Conservation (phyloP, 345 rosid genomes). For the Orychophragmus violaceus region DNA sequence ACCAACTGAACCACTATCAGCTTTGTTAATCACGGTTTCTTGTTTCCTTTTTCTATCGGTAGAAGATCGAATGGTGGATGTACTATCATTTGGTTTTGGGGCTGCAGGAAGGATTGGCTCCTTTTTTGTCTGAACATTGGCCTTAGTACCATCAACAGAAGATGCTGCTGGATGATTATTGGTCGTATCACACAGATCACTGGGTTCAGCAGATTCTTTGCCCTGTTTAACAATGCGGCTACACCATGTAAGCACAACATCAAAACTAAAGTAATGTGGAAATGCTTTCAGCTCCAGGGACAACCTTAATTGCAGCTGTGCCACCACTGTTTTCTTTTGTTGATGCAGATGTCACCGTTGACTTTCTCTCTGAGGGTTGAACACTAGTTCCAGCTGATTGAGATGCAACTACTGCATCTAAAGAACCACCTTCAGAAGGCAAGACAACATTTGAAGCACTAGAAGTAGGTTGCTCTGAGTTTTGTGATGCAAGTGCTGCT, state of each 20-base stretch:
- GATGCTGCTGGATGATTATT: conserved; percentile 29
- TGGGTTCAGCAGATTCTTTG: conserved; percentile 25
- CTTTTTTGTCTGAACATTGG: conserved; percentile 24
- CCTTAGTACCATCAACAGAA: conserved; percentile 25
- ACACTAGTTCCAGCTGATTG: conserved; percentile 21
- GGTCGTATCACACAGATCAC: background rate
- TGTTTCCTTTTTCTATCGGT: conserved; percentile 27
- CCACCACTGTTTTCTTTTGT: conserved; percentile 21
- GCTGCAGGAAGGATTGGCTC: conserved; percentile 24
- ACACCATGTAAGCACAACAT: conserved; percentile 16
- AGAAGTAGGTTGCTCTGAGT: conserved; percentile 44
- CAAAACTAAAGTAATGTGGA: conserved; percentile 4
- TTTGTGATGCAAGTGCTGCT: conserved; percentile 65
- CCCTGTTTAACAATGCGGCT: conserved; percentile 16
- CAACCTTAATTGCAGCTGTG: conserved; percentile 37
- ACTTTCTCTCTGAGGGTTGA: conserved; percentile 32
- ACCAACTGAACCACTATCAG: conserved; percentile 19
- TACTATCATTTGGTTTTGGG: conserved; percentile 17
- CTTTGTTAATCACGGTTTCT: conserved; percentile 2
- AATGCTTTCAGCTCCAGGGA: background rate
- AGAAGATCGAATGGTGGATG: conserved; percentile 22
- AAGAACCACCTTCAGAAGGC: conserved; percentile 41
- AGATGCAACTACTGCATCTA: conserved; percentile 35
- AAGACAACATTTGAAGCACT: conserved; percentile 31
- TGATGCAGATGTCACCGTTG: conserved; percentile 30